Percentiles rank a stretch among this genome's conserved stretches.
Conservation (phyloP, 768 basidiomycete genomes). For the Termitomyces sp. region DNA sequence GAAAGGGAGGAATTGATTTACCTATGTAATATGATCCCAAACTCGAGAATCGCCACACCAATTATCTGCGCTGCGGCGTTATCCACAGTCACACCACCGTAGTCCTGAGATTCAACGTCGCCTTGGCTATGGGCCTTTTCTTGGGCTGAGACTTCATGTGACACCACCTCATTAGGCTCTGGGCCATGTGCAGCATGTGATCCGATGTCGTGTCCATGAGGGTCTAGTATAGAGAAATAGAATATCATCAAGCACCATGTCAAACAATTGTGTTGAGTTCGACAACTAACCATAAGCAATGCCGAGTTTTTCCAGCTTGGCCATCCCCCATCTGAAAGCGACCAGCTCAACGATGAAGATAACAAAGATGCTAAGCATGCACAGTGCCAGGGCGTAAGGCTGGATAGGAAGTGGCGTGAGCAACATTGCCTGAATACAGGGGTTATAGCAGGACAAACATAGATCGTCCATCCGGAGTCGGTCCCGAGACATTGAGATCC, state of each 20-base stretch:
- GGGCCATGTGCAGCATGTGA: constrained; percentile 69
- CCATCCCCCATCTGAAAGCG: constrained; percentile 84
- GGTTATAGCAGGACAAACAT: constrained; percentile 20
- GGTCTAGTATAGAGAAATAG: constrained; percentile 35
- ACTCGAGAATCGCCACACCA: constrained; percentile 89
- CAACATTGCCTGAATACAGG: neutral
- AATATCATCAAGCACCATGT: neutral
- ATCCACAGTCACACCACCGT: constrained; percentile 27
- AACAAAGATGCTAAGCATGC: constrained; percentile 73
- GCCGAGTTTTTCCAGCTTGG: constrained; percentile 64
- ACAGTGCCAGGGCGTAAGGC: constrained; percentile 82
- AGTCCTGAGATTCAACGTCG: constrained; percentile 22
- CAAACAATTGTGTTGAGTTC: neutral
- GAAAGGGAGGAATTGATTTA: constrained; percentile 13
- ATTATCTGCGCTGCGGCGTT: constrained; percentile 68
- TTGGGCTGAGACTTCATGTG: neutral
- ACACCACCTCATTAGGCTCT: constrained; percentile 26
- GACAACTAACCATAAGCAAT: constrained; percentile 50
- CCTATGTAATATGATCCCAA: constrained; percentile 89
- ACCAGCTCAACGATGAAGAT: constrained; percentile 85
- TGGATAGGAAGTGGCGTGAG: constrained; percentile 20
- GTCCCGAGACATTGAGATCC: constrained; percentile 63
- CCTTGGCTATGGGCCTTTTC: neutral
- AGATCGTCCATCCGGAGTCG: constrained; percentile 68
- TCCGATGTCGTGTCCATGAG: constrained; percentile 61